Conservation (phyloP, 2,329 filamentous ascomycete genomes). For the Sporothrix mexicana region DNA sequence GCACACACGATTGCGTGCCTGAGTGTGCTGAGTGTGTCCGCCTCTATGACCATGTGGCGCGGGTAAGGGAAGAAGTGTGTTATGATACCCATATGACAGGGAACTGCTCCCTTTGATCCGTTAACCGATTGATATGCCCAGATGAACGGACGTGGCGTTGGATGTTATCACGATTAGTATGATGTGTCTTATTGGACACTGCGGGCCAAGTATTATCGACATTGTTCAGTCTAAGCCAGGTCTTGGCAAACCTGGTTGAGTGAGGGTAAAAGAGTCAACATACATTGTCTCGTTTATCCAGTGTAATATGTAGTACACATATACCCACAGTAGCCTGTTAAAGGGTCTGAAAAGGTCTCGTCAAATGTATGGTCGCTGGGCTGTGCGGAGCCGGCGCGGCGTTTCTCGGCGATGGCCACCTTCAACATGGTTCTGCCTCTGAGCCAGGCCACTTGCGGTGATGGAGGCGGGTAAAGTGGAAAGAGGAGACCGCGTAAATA, state of each 20-base stretch:
- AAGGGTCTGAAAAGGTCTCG: no score
- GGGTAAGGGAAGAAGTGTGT: not conserved
- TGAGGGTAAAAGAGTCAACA: no score
- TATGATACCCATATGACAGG: no score
- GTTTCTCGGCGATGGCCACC: not conserved
- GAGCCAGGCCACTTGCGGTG: not conserved
- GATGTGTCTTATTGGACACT: no score
- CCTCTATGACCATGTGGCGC: not conserved
- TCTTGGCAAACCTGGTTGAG: slow-evolving; percentile 10
- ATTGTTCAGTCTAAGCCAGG: no score
- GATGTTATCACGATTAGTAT: no score
- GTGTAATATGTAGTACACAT: not conserved
- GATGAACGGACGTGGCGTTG: not conserved
- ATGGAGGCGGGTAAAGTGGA: not conserved
- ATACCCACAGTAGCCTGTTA: not conserved
- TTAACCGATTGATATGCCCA: not conserved
- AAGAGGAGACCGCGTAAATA: not conserved
- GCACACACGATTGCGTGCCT: no score
- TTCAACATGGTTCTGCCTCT: not conserved
- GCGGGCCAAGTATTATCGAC: no score
- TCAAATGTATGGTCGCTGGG: no score
- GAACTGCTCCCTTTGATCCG: not conserved
- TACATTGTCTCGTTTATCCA: not conserved
- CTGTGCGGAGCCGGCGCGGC: slow-evolving; percentile 6
- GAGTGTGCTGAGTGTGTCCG: not conserved